Conservation (phyloP, 2,329 filamentous ascomycete genomes). For the Apiospora koreana region DNA sequence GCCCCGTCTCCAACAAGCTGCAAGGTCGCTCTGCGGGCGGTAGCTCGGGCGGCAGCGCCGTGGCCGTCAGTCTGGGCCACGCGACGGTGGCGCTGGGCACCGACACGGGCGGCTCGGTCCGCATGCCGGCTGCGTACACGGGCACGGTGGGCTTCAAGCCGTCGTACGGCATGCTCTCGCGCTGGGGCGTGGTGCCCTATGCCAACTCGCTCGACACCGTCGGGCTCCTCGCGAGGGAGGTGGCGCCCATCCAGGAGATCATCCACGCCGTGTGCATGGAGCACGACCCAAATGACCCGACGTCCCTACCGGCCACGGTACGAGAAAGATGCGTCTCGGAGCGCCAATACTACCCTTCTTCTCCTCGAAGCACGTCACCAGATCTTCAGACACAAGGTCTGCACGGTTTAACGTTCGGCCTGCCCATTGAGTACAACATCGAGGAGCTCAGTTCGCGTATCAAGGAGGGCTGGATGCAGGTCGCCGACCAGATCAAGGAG, state of each 20-base stretch:
- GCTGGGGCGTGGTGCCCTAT: constrained; percentile 86
- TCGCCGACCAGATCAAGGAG: constrained; percentile 59
- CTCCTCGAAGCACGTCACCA: constrained; percentile 3
- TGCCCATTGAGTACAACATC: constrained; percentile 84
- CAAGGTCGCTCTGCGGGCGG: constrained; percentile 68
- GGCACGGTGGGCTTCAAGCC: constrained; percentile 86
- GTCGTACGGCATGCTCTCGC: constrained; percentile 83
- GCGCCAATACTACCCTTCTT: constrained; percentile 29
- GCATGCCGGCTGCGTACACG: constrained; percentile 85
- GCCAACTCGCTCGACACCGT: constrained; percentile 93
- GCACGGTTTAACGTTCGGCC: constrained; percentile 49
- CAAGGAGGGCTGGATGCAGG: constrained; percentile 66
- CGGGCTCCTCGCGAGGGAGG: constrained; percentile 66
- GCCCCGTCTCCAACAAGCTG: constrained; percentile 57
- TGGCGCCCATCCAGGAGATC: constrained; percentile 53
- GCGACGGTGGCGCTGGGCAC: constrained; percentile 76
- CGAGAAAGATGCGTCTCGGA: constrained; percentile 47
- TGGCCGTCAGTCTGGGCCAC: constrained; percentile 69
- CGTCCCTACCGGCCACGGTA: constrained; percentile 60
- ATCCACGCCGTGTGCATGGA: constrained; percentile 47
- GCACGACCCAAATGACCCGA: constrained; percentile 74
- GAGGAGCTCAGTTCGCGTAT: constrained; percentile 72
- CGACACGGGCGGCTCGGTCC: constrained; percentile 88
- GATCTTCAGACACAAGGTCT: constrained; percentile 20
- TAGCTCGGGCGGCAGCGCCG: constrained; percentile 91